phyloP scores from a whole-genome alignment of 176 grass and related monocot genomes.

The Oryza australiensis region DNA sequence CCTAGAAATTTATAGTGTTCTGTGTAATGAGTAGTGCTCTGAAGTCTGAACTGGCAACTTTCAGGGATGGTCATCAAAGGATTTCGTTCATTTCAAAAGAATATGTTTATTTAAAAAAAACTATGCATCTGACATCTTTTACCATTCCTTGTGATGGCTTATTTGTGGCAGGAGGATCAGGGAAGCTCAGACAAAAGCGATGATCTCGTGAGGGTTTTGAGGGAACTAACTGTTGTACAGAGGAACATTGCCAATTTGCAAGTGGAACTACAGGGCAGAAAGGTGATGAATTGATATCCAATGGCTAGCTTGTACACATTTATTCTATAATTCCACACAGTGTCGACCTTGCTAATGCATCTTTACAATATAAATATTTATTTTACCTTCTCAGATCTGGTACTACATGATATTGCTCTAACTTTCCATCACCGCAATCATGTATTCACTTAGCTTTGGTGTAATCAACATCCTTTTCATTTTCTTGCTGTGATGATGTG shows the following conservation, averaged over 20 bases:
- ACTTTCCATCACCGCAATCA: neutral
- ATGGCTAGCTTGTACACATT: neutral
- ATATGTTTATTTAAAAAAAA: too few relatives aligned
- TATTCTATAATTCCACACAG: neutral
- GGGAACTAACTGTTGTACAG: conserved; percentile 81
- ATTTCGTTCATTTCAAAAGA: too few relatives aligned
- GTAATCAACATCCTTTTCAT: neutral
- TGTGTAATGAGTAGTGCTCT: neutral
- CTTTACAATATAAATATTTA: neutral
- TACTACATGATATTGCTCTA: neutral
- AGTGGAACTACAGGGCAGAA: conserved; percentile 96
- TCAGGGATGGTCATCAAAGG: too few relatives aligned
- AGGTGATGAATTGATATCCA: conserved; percentile 47
- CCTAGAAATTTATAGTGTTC: neutral
- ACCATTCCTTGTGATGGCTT: neutral
- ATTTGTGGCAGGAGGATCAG: conserved; percentile 67
- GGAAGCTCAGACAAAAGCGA: conserved; percentile 74
- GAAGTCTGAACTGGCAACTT: neutral
- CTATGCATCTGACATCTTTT: neutral
- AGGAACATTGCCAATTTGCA: conserved; percentile 93
- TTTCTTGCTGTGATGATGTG: neutral
- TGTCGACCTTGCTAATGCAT: neutral
- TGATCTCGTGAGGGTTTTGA: conserved; percentile 86
- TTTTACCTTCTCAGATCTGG: conserved; percentile 11
- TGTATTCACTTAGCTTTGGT: neutral